Evolutionary conservation across 805 yeast genomes (phyloP).

Genomic region (Zygosaccharomyces bisporus): DNA sequence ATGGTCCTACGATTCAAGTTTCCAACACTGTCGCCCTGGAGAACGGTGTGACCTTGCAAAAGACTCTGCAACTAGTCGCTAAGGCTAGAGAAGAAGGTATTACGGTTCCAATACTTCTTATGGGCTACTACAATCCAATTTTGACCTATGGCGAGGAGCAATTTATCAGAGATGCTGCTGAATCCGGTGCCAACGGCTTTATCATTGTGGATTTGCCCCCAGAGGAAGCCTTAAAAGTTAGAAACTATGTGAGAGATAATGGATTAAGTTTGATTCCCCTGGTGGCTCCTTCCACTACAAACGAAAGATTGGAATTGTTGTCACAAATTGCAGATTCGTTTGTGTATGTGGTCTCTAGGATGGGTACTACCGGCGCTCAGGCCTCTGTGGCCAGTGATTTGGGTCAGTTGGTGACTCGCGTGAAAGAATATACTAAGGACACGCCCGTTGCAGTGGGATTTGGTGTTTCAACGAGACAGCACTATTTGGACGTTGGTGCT

Average conservation of each 20-base stretch:
- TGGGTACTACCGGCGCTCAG: slow-evolving; percentile 95
- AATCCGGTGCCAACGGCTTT: slow-evolving; percentile 93
- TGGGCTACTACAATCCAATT: slow-evolving; percentile 98
- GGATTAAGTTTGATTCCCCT: slow-evolving; percentile 87
- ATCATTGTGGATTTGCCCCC: slow-evolving; percentile 96
- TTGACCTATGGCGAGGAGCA: slow-evolving; percentile 83
- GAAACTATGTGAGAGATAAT: slow-evolving; percentile 61
- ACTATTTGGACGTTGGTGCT: slow-evolving; percentile 72
- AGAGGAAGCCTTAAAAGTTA: slow-evolving; percentile 88
- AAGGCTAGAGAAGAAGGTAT: slow-evolving; percentile 81
- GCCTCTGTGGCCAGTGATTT: slow-evolving; percentile 60
- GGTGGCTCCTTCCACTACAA: slow-evolving; percentile 95
- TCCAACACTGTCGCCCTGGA: slow-evolving; percentile 80
- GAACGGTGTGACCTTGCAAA: slow-evolving; percentile 72
- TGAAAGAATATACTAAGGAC: slow-evolving; percentile 68
- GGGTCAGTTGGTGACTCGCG: slow-evolving; percentile 65
- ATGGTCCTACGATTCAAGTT: slow-evolving; percentile 93
- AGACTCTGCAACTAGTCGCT: slow-evolving; percentile 66
- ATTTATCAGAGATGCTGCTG: slow-evolving; percentile 71
- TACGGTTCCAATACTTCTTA: slow-evolving; percentile 80
- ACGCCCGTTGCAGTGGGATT: slow-evolving; percentile 94
- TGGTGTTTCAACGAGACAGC: slow-evolving; percentile 93
- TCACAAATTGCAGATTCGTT: slow-evolving; percentile 91
- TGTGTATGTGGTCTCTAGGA: slow-evolving; percentile 92
- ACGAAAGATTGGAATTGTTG: slow-evolving; percentile 74